Conservation (phyloP, 768 basidiomycete species). For the Kwoniella botswanensis region DNA sequence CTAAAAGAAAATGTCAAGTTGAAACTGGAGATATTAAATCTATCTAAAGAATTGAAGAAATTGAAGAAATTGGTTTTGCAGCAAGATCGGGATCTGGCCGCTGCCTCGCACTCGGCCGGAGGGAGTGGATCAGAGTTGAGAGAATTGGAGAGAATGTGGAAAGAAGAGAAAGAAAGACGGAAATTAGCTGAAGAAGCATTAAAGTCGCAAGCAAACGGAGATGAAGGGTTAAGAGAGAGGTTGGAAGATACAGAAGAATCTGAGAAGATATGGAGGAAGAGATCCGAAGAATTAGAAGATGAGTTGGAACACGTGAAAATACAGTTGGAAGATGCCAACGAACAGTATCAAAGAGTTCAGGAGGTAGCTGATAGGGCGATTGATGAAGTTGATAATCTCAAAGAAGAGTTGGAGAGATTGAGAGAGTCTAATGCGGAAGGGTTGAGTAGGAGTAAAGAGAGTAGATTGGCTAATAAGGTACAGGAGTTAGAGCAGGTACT, state of each 20-base stretch:
- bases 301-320: slow-evolving; percentile 55
- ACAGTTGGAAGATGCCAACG: slow-evolving; percentile 36
- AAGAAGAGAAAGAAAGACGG: slow-evolving; percentile 70
- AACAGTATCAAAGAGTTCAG: slow-evolving; percentile 42
- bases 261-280: slow-evolving; percentile 67
- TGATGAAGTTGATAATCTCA: slow-evolving; percentile 41
- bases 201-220: slow-evolving; percentile 64
- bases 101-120: slow-evolving; percentile 54
- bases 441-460: slow-evolving; percentile 60
- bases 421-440: slow-evolving; percentile 51
- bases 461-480: slow-evolving; percentile 63
- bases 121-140: slow-evolving; percentile 62
- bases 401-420: slow-evolving; percentile 23
- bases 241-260: slow-evolving; percentile 72
- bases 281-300: slow-evolving; percentile 61
- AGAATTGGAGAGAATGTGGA: slow-evolving; percentile 70
- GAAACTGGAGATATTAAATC: slow-evolving; percentile 88
- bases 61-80: slow-evolving; percentile 85
- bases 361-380: slow-evolving; percentile 46
- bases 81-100: slow-evolving; percentile 77
- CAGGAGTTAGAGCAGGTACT: slow-evolving; percentile 60
- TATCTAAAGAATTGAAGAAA: slow-evolving; percentile 88
- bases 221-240: slow-evolving; percentile 62
- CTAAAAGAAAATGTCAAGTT: slow-evolving; percentile 91
- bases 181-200: slow-evolving; percentile 53